phyloP scores from a whole-genome alignment of 2,329 filamentous ascomycete genomes.

The Xylaria sp. region DNA sequence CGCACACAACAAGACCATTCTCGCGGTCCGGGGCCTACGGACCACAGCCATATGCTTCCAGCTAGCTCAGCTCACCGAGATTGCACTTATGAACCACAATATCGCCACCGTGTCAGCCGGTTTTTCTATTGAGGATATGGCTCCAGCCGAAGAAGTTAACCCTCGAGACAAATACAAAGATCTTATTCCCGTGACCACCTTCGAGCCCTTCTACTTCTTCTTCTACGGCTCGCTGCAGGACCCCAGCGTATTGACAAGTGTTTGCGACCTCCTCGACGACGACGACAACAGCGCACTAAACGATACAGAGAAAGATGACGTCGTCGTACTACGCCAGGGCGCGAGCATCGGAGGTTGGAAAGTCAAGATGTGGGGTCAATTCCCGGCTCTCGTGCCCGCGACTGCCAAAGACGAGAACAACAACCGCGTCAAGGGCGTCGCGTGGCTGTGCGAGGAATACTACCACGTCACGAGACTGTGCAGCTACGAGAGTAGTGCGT shows the following conservation, averaged over 20 bases:
- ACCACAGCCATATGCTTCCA: slow-evolving; percentile 28
- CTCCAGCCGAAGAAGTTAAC: neutral
- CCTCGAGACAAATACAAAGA: neutral
- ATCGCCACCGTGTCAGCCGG: neutral
- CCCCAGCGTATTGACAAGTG: slow-evolving; percentile 6
- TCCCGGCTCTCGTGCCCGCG: slow-evolving; percentile 40
- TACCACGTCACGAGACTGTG: slow-evolving; percentile 32
- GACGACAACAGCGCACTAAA: neutral
- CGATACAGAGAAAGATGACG: neutral
- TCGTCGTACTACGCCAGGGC: neutral
- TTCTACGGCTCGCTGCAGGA: slow-evolving; percentile 46
- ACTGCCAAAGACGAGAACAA: slow-evolving; percentile 9
- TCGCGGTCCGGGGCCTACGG: slow-evolving; percentile 37
- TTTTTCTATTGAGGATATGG: neutral
- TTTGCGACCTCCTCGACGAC: slow-evolving; percentile 16
- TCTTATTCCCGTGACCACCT: slow-evolving; percentile 16
- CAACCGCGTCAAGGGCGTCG: slow-evolving; percentile 33
- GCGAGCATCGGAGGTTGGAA: slow-evolving; percentile 40
- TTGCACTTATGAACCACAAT: neutral
- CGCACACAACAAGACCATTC: slow-evolving; percentile 21
- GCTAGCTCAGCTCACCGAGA: slow-evolving; percentile 27
- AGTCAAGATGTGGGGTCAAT: slow-evolving; percentile 38
- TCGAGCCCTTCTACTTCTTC: slow-evolving; percentile 47
- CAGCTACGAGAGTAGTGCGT: slow-evolving; percentile 38
- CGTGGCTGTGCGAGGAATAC: slow-evolving; percentile 41